A percentile compares a stretch with the other conserved stretches of the same genome.
Evolutionary conservation across 768 basidiomycete species (phyloP).

Genomic region (Mycena leptocephala): DNA sequence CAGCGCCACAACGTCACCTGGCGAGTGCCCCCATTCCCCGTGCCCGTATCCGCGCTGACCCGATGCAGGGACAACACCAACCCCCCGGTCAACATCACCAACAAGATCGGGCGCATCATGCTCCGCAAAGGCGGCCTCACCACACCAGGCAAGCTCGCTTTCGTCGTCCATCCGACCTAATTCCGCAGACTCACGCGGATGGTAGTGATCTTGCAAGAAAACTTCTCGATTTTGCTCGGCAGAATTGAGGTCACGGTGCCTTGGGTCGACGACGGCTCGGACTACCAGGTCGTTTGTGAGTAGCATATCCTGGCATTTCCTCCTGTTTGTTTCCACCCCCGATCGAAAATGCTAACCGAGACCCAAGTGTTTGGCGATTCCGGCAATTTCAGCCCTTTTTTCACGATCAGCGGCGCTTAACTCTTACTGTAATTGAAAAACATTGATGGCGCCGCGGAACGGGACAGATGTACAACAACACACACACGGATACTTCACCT

Average conservation of each 20-base stretch:
- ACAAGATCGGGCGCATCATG: slow-evolving; percentile 44
- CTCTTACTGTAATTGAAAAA: too few relatives aligned
- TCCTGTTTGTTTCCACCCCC: too few relatives aligned
- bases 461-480: too few relatives aligned
- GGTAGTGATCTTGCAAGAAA: slow-evolving; percentile 45
- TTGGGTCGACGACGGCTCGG: slow-evolving; percentile 40
- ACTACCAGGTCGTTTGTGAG: slow-evolving; percentile 49
- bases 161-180: background rate
- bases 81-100: slow-evolving; percentile 50
- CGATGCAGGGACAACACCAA: slow-evolving; percentile 47
- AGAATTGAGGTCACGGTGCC: slow-evolving; percentile 45
- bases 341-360: background rate
- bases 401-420: slow-evolving; percentile 44
- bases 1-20: slow-evolving; percentile 37
- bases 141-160: slow-evolving; percentile 40
- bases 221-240: slow-evolving; percentile 50
- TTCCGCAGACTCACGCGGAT: background rate
- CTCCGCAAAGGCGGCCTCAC: slow-evolving; percentile 43
- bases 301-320: background rate
- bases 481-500: too few relatives aligned
- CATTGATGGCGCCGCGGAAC: too few relatives aligned
- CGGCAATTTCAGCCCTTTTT: slow-evolving; percentile 52
- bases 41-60: background rate
- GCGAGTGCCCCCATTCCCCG: slow-evolving; percentile 14
- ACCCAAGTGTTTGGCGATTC: slow-evolving; percentile 54